phyloP scores from a whole-genome alignment of 441 rosid species.

The Adansonia madagascariensis region DNA sequence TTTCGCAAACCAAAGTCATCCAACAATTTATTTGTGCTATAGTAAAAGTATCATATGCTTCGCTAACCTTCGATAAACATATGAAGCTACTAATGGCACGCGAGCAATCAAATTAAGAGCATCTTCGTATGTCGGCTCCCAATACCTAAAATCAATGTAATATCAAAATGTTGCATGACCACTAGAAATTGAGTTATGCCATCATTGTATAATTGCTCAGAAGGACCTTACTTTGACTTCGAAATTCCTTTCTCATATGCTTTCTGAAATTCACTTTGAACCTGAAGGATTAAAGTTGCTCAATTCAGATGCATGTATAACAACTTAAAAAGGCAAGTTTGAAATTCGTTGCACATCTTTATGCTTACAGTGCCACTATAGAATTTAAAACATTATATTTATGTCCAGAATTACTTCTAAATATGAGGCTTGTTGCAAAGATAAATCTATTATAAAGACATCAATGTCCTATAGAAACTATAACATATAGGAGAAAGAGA shows the following conservation, averaged over 20 bases:
- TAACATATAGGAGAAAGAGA: neutral
- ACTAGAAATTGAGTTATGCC: slow-evolving; percentile 23
- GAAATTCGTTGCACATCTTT: neutral
- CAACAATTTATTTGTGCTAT: slow-evolving; percentile 14
- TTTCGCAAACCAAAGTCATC: neutral
- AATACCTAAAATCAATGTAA: slow-evolving; percentile 57
- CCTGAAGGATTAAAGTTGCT: slow-evolving; percentile 51
- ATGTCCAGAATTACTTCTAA: neutral
- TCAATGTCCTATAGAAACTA: neutral
- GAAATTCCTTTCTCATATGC: slow-evolving; percentile 88
- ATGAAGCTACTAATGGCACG: slow-evolving; percentile 80
- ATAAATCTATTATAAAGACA: slow-evolving; percentile 9
- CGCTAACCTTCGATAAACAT: slow-evolving; percentile 84
- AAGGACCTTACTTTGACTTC: slow-evolving; percentile 71
- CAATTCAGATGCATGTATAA: neutral
- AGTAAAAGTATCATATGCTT: slow-evolving; percentile 25
- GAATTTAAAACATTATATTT: slow-evolving; percentile 10
- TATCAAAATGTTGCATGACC: slow-evolving; percentile 31
- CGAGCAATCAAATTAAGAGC: slow-evolving; percentile 91
- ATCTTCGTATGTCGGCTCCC: slow-evolving; percentile 97
- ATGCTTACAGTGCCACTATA: neutral
- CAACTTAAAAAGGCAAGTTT: slow-evolving; percentile 6
- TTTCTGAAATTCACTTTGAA: slow-evolving; percentile 95
- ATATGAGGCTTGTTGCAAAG: neutral
- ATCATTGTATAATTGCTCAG: slow-evolving; percentile 22